Conservation (phyloP, 768 basidiomycete species). For the Pulveroboletus sp. region DNA sequence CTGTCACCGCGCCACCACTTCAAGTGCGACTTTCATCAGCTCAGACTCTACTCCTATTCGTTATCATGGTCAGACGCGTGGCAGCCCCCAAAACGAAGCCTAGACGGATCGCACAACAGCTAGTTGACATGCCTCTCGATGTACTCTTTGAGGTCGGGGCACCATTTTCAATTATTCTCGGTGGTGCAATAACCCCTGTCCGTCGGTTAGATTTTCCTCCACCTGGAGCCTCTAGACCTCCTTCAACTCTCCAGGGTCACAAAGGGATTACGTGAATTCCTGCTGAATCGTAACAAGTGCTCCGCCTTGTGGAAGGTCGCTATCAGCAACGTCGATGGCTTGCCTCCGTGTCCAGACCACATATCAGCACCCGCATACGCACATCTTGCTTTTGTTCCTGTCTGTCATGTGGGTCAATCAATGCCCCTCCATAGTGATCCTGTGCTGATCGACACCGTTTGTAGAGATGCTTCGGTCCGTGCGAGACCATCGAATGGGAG, state of each 20-base stretch:
- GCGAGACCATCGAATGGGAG: constrained; percentile 13
- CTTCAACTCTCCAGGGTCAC: constrained; percentile 31
- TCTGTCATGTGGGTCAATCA: constrained; percentile 29
- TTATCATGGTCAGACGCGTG: neutral
- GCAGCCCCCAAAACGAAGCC: neutral
- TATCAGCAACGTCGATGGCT: constrained; percentile 16
- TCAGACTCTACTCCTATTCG: no score
- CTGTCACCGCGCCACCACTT: no score
- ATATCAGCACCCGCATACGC: constrained; percentile 30
- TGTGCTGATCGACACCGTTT: neutral
- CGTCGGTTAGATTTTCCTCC: constrained; percentile 17
- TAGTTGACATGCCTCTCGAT: constrained; percentile 14
- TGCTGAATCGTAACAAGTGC: constrained; percentile 20
- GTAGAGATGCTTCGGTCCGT: constrained; percentile 12
- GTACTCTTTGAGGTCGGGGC: constrained; percentile 12
- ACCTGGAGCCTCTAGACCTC: constrained; percentile 31
- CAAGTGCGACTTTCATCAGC: neutral
- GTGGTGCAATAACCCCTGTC: neutral
- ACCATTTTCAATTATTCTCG: neutral
- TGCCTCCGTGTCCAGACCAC: constrained; percentile 26
- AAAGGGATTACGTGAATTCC: constrained; percentile 27
- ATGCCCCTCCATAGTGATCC: no score
- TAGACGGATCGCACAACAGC: neutral
- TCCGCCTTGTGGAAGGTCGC: constrained; percentile 25
- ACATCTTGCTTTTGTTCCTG: constrained; percentile 25